Conservation (phyloP, 495 filamentous ascomycete genomes). For the Haplographium delicatum region DNA sequence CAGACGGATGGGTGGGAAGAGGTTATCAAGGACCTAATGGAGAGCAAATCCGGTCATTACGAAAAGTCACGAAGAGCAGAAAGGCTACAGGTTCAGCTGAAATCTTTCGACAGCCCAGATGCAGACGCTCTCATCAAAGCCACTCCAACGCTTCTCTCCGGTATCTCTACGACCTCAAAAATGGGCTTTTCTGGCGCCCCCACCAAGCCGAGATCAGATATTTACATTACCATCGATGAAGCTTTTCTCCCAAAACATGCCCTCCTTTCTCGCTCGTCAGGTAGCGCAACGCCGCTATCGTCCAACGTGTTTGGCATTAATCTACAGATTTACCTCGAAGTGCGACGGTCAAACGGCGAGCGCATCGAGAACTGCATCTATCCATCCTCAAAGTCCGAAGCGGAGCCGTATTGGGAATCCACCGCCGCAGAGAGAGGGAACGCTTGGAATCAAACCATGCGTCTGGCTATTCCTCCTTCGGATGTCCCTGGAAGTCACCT, state of each 20-base stretch:
- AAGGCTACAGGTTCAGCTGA: slow-evolving; percentile 68
- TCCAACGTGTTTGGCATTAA: slow-evolving; percentile 58
- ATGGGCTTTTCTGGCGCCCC: slow-evolving; percentile 96
- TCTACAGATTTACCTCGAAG: slow-evolving; percentile 84
- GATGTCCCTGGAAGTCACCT: slow-evolving; percentile 82
- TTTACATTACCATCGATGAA: slow-evolving; percentile 81
- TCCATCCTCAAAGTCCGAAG: slow-evolving; percentile 69
- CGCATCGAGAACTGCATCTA: slow-evolving; percentile 83
- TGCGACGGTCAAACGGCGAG: slow-evolving; percentile 70
- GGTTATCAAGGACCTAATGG: slow-evolving; percentile 66
- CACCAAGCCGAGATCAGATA: slow-evolving; percentile 81
- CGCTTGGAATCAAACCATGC: slow-evolving; percentile 82
- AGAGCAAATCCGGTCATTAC: slow-evolving; percentile 66
- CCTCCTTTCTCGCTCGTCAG: slow-evolving; percentile 71
- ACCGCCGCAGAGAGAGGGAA: slow-evolving; percentile 72
- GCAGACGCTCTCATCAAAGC: slow-evolving; percentile 72
- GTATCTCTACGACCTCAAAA: slow-evolving; percentile 71
- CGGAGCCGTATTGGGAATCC: slow-evolving; percentile 80
- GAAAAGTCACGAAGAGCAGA: slow-evolving; percentile 65
- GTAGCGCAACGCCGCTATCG: slow-evolving; percentile 66
- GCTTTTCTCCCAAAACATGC: slow-evolving; percentile 71
- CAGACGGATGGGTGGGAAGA: slow-evolving; percentile 72
- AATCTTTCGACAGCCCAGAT: slow-evolving; percentile 69
- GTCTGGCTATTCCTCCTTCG: slow-evolving; percentile 70
- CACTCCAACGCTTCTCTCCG: slow-evolving; percentile 83